Percentiles rank a stretch among this genome's conserved stretches.
Conservation (phyloP, 805 yeast species). For the Teunomyces atbi region DNA sequence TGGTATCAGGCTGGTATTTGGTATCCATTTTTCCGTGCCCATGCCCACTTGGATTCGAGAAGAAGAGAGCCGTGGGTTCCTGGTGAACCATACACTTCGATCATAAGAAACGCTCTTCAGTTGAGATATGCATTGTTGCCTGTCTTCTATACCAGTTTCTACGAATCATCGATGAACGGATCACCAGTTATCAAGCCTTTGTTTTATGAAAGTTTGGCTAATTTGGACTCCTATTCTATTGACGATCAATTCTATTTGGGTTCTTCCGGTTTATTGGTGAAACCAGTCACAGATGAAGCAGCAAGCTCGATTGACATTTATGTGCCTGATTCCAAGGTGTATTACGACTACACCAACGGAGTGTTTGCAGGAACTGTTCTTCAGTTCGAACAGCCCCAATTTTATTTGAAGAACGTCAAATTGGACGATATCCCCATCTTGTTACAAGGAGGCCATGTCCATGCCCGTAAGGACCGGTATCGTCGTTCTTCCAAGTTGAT, state of each 20-base stretch:
- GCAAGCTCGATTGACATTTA: slow-evolving; percentile 40
- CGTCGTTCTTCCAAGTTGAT: slow-evolving; percentile 78
- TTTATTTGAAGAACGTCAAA: slow-evolving; percentile 39
- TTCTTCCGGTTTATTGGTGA: slow-evolving; percentile 64
- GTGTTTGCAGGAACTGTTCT: slow-evolving; percentile 7
- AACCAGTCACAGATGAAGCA: slow-evolving; percentile 70
- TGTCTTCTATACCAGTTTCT: slow-evolving; percentile 74
- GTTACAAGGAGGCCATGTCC: slow-evolving; percentile 75
- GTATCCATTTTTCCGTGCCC: slow-evolving; percentile 96
- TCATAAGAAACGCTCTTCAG: slow-evolving; percentile 67
- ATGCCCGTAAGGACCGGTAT: slow-evolving; percentile 65
- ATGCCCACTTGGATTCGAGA: slow-evolving; percentile 91
- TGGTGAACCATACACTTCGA: slow-evolving; percentile 67
- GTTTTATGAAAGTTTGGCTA: slow-evolving; percentile 54
- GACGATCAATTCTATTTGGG: slow-evolving; percentile 88
- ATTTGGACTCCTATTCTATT: slow-evolving; percentile 49
- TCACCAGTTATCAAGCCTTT: slow-evolving; percentile 71
- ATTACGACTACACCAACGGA: slow-evolving; percentile 54
- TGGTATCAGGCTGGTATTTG: slow-evolving; percentile 97
- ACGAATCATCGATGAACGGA: slow-evolving; percentile 59
- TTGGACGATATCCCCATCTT: slow-evolving; percentile 68
- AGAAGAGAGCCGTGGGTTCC: slow-evolving; percentile 92
- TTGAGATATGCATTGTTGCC: slow-evolving; percentile 79
- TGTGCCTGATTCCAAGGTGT: slow-evolving; percentile 55
- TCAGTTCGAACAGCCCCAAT: slow-evolving; percentile 36